Base-by-base conservation (phyloP, 805 yeast species). In the Starmera dryadoides region DNA sequence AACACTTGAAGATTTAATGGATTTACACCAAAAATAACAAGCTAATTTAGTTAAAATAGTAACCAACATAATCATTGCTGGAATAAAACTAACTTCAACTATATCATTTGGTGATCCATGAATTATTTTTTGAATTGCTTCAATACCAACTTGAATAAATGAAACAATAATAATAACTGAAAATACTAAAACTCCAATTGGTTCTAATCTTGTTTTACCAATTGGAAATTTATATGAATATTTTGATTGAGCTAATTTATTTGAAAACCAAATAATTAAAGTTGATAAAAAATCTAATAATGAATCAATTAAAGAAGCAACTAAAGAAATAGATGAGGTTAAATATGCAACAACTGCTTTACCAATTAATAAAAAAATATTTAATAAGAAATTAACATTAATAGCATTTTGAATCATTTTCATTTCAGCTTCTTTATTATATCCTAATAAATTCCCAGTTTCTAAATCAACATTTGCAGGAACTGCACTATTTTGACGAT, bases 241-340 rank as follows among this genome's bases (percentile, higher is more conserved):
- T 10, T 65, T 58, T 5, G 52, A 58, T 12, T 63, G 61, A 4
- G 81, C 70, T 39, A 71, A 60, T 43, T 62, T 63, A 46, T 83
- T 79, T 38, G 84, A 75, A 34, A 73, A 55, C 60, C 68, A 83
- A 36, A 85, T 85, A 47, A 85, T 84, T 42, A 81, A 63, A 0
- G 93, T 84, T 15, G 89, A 82, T 40, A 84, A 58, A 39, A 84
- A 78, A 52, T 85, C 94, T 45, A 84, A 68, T 1, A 77, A 64
- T 2, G 91, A 83, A 60, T 84, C 94, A 31, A 85, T 80, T 45
- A 84, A 69, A 1, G 93, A 83, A 0, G 94, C 94, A 37, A 84
- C 64, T 35, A 85, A 75, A 6, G 93, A 83, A 46, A 85, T 74
- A 10, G 94, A 85, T 52, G 66, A 70, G 0, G 91, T 79, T 53